Base-by-base conservation (phyloP, 306 rosid species). In the Trichosanthes truncata region DNA sequence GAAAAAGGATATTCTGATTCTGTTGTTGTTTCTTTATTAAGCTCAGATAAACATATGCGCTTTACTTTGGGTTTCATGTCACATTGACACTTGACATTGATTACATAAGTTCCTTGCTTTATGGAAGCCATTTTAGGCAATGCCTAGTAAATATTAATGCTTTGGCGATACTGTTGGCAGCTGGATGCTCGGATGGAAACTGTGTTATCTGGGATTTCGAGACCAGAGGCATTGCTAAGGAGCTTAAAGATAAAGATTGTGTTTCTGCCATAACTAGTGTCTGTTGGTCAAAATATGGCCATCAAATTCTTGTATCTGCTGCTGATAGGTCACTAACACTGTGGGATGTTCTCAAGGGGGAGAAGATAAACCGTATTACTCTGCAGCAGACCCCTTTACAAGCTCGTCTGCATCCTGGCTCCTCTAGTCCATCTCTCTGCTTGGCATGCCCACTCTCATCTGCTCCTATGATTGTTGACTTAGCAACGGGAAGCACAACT, bases 141-240 rank as follows among this genome's bases (percentile, higher is more conserved):
- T 73, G 76, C 21, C 61, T 51, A 26, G 81, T 68, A 26, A 82
- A 79, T 57, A 74, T 35, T 77, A 57, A 76, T 83, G 20, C 46
- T 84, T 80, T 36, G 63, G 60, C 80, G 77, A 35, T 82, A 59
- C 17, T 60, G 77, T 80, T 81, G 85, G 57, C 90, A 93, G 98
- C 99, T 84, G 99, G 99, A 38, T 91, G 97, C 91, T 88, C 92
- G 60, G 98, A 93, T 77, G 99, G 99, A 85, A 96, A 91, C 49
- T 93, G 98, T 81, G 78, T 96, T 76, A 83, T 96, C 45, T 96
- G 99, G 98, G 99, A 96, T 88, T 96, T 96, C 6, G 95, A 91
- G 85, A 91, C 97, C 69, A 88, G 99, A 89, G 99, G 98, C 36
- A 85, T 96, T 61, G 93, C 98, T 41, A 96, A 96, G 82, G 94